Evolutionary conservation across 495 filamentous ascomycete species (phyloP).

Genomic region (Halenospora varia): DNA sequence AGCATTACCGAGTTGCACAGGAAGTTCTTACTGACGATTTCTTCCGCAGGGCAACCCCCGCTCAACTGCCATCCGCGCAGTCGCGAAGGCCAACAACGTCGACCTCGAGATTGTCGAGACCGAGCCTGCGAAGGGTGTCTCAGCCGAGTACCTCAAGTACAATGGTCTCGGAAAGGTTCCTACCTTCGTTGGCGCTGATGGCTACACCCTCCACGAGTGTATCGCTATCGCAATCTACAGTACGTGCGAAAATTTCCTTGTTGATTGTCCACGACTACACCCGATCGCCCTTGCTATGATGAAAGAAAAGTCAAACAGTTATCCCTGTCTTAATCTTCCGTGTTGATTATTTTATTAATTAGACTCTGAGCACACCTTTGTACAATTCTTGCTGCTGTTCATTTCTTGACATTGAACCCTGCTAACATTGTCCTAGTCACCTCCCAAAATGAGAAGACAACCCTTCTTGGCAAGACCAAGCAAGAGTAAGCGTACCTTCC

Average conservation of each 20-base stretch:
- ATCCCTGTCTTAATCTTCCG: conserved; percentile 94
- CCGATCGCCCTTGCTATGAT: conserved; percentile 55
- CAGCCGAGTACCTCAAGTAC: conserved; percentile 73
- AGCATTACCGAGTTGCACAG: conserved; percentile 7
- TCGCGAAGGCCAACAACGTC: conserved; percentile 93
- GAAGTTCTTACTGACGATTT: conserved; percentile 12
- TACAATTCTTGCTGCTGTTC: conserved; percentile 2
- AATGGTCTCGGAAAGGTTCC: conserved; percentile 89
- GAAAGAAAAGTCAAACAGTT: conserved; percentile 83
- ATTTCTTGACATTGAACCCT: conserved; percentile 14
- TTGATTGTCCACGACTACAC: conserved; percentile 8
- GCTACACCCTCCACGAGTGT: conserved; percentile 81
- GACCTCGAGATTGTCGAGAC: conserved; percentile 80
- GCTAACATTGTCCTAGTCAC: conserved; percentile 64
- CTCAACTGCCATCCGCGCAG: conserved; percentile 79
- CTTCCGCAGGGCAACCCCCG: conserved; percentile 73
- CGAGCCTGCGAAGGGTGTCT: conserved; percentile 53
- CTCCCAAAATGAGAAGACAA: conserved; percentile 99
- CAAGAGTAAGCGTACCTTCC: conserved; percentile 66
- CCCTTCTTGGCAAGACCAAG: conserved; percentile 98
- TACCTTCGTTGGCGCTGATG: conserved; percentile 88
- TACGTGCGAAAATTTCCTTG: conserved; percentile 49
- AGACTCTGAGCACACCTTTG: conserved; percentile 45
- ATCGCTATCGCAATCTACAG: conserved; percentile 97
- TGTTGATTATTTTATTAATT: conserved; percentile 72